Conservation (phyloP, 164 flowering plant species). For the Santalum album region DNA sequence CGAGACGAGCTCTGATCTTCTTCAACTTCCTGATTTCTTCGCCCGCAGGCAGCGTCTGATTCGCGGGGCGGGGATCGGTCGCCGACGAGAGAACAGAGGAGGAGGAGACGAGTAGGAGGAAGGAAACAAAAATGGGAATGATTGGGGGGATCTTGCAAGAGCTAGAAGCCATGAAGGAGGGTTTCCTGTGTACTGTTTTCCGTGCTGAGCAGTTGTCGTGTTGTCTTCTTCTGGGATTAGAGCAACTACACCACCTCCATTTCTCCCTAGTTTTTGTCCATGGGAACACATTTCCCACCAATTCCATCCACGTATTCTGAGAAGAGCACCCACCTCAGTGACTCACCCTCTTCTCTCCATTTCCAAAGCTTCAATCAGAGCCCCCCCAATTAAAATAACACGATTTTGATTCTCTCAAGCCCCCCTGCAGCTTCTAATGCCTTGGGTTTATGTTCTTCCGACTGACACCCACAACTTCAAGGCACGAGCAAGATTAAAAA, state of each 20-base stretch:
- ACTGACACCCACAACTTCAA: not conserved
- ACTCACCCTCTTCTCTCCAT: constrained; percentile 25
- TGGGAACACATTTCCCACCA: constrained; percentile 27
- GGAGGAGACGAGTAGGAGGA: constrained; percentile 44
- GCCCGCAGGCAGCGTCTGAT: constrained; percentile 50
- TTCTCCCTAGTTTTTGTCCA: constrained; percentile 28
- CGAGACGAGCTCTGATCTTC: constrained; percentile 49
- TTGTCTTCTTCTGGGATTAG: constrained; percentile 50
- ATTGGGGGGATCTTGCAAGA: constrained; percentile 35
- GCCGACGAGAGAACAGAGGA: constrained; percentile 13
- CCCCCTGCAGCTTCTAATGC: not conserved
- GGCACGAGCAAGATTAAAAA: not conserved
- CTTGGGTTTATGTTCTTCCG: not conserved
- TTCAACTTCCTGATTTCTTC: constrained; percentile 59
- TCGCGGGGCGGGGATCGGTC: constrained; percentile 13
- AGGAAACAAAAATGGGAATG: constrained; percentile 50
- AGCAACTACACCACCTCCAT: constrained; percentile 8
- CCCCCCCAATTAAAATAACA: not conserved
- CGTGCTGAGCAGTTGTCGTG: constrained; percentile 34
- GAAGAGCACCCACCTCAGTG: constrained; percentile 6
- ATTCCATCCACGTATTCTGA: constrained; percentile 29
- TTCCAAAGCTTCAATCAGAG: constrained; percentile 21
- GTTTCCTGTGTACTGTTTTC: constrained; percentile 17
- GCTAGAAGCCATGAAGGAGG: constrained; percentile 42
- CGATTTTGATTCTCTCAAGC: not conserved